Percentiles rank a stretch among this genome's conserved stretches.
Conservation (phyloP, 495 filamentous ascomycete species). For the Hypoxylon intermedium region DNA sequence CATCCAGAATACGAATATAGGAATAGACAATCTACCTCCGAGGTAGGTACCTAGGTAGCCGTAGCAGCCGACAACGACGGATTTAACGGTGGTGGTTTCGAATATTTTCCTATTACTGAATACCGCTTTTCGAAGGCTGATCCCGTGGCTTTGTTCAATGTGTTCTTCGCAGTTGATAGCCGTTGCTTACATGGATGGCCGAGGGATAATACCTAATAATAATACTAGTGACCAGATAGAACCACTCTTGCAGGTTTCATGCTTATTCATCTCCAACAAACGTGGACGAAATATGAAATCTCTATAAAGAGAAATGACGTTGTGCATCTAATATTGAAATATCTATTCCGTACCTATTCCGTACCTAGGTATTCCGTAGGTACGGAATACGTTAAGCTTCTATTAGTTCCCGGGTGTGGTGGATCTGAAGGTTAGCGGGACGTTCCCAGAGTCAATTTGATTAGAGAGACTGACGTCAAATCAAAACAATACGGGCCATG, state of each 20-base stretch:
- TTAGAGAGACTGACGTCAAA: constrained; percentile 10
- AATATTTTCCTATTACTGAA: constrained; percentile 19
- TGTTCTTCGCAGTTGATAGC: constrained; percentile 1
- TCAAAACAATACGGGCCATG: no score
- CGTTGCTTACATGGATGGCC: constrained; percentile 25
- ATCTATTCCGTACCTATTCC: no score
- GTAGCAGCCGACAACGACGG: constrained; percentile 29
- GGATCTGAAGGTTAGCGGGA: constrained; percentile 15
- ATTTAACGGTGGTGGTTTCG: constrained; percentile 15
- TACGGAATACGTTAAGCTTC: constrained; percentile 17
- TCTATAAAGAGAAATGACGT: no score
- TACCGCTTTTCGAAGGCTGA: constrained; percentile 12
- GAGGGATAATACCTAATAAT: neutral
- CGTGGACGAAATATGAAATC: neutral
- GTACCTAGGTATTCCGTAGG: no score
- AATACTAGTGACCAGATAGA: neutral
- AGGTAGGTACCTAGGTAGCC: no score
- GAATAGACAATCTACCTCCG: no score
- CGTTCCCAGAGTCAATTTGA: constrained; percentile 12
- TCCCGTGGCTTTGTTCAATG: constrained; percentile 21
- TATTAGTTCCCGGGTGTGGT: constrained; percentile 8
- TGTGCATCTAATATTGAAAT: no score
- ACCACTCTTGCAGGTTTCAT: neutral
- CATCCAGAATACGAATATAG: constrained; percentile 1
- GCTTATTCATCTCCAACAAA: constrained; percentile 4